phyloP scores from a whole-genome alignment of 2,329 filamentous ascomycete species.

The Diaporthe sp. region DNA sequence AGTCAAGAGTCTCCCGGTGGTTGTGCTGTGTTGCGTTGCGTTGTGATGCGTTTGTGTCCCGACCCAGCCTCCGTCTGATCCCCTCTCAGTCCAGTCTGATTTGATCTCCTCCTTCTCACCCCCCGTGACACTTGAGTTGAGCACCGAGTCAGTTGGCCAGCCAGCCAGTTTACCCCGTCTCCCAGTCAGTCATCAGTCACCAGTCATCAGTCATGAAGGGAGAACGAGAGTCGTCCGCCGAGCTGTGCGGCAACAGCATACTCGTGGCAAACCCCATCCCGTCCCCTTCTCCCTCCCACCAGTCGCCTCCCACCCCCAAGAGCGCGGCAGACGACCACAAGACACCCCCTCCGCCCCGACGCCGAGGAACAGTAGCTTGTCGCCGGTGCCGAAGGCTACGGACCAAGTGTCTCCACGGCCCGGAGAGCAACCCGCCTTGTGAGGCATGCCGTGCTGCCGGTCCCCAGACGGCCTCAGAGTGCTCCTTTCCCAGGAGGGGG shows the following conservation, averaged over 20 bases:
- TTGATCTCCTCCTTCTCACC: background rate
- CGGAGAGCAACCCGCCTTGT: constrained; percentile 38
- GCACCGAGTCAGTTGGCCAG: constrained; percentile 1
- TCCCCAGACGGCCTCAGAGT: constrained; percentile 35
- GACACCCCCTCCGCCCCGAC: constrained; percentile 29
- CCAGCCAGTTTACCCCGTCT: background rate
- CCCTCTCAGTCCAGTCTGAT: background rate
- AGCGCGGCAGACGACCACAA: constrained; percentile 20
- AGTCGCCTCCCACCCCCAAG: constrained; percentile 29
- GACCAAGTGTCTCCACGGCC: constrained; percentile 42
- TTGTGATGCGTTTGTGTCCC: constrained; percentile 17
- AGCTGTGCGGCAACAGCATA: constrained; percentile 38
- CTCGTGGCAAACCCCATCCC: constrained; percentile 34
- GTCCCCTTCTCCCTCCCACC: constrained; percentile 32
- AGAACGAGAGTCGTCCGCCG: constrained; percentile 34
- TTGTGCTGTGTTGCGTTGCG: background rate
- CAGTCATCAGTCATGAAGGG: constrained; percentile 36
- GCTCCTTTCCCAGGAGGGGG: constrained; percentile 38
- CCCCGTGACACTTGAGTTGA: background rate
- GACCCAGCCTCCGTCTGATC: background rate
- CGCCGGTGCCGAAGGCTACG: constrained; percentile 41
- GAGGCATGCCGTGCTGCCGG: constrained; percentile 40
- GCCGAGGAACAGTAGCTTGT: constrained; percentile 41
- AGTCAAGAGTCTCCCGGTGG: background rate
- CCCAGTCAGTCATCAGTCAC: background rate